Evolutionary conservation across 768 basidiomycete genomes (phyloP), one percentile per base, ranked within the genome.

Genomic region (Crassisporium funariophilum): DNA sequence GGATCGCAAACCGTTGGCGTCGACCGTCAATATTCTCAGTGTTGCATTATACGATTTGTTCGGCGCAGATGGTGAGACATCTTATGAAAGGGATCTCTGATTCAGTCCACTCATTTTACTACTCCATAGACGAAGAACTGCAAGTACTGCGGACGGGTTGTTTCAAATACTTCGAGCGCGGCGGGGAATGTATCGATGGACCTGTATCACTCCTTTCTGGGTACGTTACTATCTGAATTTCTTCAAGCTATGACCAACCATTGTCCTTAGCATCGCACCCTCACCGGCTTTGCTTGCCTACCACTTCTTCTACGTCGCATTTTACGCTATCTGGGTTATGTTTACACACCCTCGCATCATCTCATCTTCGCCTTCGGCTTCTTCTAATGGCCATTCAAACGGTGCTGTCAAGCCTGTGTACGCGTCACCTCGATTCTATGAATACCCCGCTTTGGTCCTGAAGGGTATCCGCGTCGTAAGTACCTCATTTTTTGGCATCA

Each of bases 141-240:
- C 73, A 66, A 15, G 78, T 85, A 0, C 77, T 92, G 23, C 75
- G 84, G 44, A 82, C 76, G 2, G 97, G 95, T 0, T 98, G 97
- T 67, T 97, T 99, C 79, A 92, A 91, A 61, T 99, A 98, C 69
- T 97, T 99, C 57, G 92, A 95, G 63, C 77, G 82, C 4, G 97
- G 97, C 11, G 97, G 97, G 1, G 83, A 91, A 56, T 91, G 91
- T 55, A 65, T 98, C 44, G 76, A 80, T 35, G 97, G 88, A 1
- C 97, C 97, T 1, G 93, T 98, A 7, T 86, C 85, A 7, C 77
- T 99, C 4, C 82, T 99, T 9, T 84, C 93, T 12, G 95, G 83
- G 92, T 94, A 59, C 49, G 83, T 70, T 11, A 3, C 33, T 22
- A 17, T 31, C 13, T 4, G 21, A 34, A 25, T 40, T 4, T 49